Percentiles rank a stretch among this genome's conserved stretches.
Conservation (phyloP, 116 monocot species). For the Dioscorea cayenensis region DNA sequence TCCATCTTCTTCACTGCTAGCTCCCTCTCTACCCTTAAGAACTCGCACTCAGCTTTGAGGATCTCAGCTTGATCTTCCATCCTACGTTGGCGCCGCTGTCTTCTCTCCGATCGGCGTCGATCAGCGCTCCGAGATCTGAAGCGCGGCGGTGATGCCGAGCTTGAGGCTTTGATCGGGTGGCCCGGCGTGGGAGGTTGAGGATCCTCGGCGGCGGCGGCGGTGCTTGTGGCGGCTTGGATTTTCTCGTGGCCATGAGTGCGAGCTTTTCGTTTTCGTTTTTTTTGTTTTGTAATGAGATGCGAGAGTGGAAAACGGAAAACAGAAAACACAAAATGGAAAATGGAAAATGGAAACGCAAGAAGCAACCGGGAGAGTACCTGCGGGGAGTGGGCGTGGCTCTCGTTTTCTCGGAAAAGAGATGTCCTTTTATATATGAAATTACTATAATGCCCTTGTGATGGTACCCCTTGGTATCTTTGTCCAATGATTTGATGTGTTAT, state of each 20-base stretch:
- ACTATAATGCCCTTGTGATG: no score
- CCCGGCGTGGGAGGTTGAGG: slow-evolving; percentile 49
- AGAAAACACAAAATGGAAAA: no score
- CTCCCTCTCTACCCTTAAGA: slow-evolving; percentile 53
- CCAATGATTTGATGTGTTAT: no score
- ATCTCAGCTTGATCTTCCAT: slow-evolving; percentile 61
- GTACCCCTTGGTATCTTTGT: no score
- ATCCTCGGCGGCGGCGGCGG: slow-evolving; percentile 46
- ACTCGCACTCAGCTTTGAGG: slow-evolving; percentile 63
- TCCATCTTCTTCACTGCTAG: slow-evolving; percentile 48
- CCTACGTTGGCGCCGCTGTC: slow-evolving; percentile 28
- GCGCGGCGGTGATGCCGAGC: background rate
- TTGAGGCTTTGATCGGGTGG: background rate
- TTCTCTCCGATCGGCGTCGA: slow-evolving; percentile 26
- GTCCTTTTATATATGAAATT: no score
- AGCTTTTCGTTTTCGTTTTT: no score
- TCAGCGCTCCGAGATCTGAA: slow-evolving; percentile 15
- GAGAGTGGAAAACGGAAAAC: no score
- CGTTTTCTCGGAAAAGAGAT: no score
- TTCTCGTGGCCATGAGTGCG: slow-evolving; percentile 28
- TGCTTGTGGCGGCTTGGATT: slow-evolving; percentile 37
- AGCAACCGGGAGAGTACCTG: no score
- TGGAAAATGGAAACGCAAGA: no score
- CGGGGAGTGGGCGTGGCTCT: no score
- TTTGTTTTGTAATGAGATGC: no score